Conservation (phyloP, 2,329 filamentous ascomycete species). For the Ceratocystiopsis sp. region DNA sequence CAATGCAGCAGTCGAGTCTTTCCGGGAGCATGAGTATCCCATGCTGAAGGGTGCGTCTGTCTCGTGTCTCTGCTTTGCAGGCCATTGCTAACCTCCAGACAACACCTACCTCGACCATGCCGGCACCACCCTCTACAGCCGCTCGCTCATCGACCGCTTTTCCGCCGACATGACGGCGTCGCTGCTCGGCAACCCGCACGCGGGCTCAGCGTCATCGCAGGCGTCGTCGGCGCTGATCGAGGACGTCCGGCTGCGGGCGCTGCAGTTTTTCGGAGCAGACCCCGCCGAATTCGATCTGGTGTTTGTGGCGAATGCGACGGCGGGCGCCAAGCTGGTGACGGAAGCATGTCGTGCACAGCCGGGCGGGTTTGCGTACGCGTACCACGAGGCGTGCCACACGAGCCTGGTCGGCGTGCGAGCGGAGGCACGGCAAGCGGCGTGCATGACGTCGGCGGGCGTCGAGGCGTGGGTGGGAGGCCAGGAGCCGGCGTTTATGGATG, state of each 20-base stretch:
- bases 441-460: conserved; percentile 49
- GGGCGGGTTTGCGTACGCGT: conserved; percentile 63
- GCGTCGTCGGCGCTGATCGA: conserved; percentile 59
- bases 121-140: conserved; percentile 72
- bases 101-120: conserved; percentile 84
- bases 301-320: conserved; percentile 85
- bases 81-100: conserved; percentile 25
- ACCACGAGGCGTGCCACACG: conserved; percentile 74
- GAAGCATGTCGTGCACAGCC: conserved; percentile 56
- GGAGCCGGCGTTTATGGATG: too few species aligned
- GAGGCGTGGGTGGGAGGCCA: background rate
- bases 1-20: conserved; percentile 38
- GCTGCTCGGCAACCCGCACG: conserved; percentile 85
- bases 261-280: conserved; percentile 67
- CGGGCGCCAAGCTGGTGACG: conserved; percentile 70
- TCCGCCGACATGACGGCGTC: conserved; percentile 60
- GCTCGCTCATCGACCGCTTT: conserved; percentile 65
- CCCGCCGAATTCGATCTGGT: conserved; percentile 72
- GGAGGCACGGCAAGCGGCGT: conserved; percentile 45
- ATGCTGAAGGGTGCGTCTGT: conserved; percentile 43
- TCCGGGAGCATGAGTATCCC: conserved; percentile 46
- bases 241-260: conserved; percentile 50
- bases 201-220: conserved; percentile 66
- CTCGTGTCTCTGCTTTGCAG: conserved; percentile 1
- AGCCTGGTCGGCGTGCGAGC: conserved; percentile 71